Conservation (phyloP, 2,329 filamentous ascomycete genomes). For the Fusarium nanum region DNA sequence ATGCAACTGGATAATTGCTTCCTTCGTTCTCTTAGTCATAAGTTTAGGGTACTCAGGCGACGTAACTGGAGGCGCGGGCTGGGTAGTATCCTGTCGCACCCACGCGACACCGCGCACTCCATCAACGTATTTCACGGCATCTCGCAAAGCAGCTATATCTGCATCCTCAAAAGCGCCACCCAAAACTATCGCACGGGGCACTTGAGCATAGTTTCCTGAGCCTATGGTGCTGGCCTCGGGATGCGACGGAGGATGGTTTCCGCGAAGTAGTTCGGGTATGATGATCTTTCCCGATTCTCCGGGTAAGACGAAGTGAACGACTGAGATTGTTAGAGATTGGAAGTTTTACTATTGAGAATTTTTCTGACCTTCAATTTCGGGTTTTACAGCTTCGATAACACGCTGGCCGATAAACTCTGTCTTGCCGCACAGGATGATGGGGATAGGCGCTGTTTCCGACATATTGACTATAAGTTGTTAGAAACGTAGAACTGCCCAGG, state of each 20-base stretch:
- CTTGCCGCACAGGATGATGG: slow-evolving; percentile 34
- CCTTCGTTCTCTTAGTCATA: slow-evolving; percentile 27
- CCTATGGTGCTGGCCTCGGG: slow-evolving; percentile 14
- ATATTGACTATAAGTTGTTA: background rate
- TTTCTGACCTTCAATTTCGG: slow-evolving; percentile 24
- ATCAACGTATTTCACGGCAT: slow-evolving; percentile 5
- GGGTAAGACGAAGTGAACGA: slow-evolving; percentile 27
- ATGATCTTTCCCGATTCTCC: slow-evolving; percentile 24
- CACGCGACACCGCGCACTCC: slow-evolving; percentile 11
- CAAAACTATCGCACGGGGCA: slow-evolving; percentile 11
- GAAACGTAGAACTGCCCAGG: accelerated
- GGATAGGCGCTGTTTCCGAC: background rate
- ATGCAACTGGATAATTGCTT: slow-evolving; percentile 17
- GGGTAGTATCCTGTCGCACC: slow-evolving; percentile 20
- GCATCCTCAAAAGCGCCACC: slow-evolving; percentile 24
- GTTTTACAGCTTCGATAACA: slow-evolving; percentile 23
- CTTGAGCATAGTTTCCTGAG: slow-evolving; percentile 1
- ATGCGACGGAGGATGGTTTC: background rate
- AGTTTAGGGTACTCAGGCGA: slow-evolving; percentile 26
- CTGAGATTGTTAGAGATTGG: background rate
- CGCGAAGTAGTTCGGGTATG: slow-evolving; percentile 8
- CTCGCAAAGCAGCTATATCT: slow-evolving; percentile 1
- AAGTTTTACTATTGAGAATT: accelerated
- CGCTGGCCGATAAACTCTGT: slow-evolving; percentile 17
- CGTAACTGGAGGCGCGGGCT: slow-evolving; percentile 13